Base-by-base conservation (phyloP, 345 rosid species). In the Corchorus olitorius region DNA sequence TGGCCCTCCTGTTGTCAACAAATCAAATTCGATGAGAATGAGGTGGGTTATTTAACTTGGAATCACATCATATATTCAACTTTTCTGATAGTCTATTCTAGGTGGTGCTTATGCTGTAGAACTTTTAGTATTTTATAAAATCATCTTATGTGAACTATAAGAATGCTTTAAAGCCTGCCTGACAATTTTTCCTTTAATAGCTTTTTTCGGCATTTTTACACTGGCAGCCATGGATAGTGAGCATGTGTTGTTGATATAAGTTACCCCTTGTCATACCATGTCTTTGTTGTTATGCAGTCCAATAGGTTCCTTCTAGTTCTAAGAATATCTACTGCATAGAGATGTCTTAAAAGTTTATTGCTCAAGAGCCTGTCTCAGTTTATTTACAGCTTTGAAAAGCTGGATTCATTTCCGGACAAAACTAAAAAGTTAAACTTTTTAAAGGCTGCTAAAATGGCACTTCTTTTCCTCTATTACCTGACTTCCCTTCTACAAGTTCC, bases 1-100 rank as follows among this genome's bases (percentile, higher is more conserved):
- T 94, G 94, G 93, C 98, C 98, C 80, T 84, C 97, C 3, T 94
- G 98, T 79, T 94, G 98, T 78, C 78, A 49, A 27, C 79, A 79
- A 60, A 81, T 90, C 50, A 39, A 76, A 61, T 94, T 94, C 50
- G 76, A 94, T 8, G 88, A 89, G 75, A 90, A 86, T 56, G 92
- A 91, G 97, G 98, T 92, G 48, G 56, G 37, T 34, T 53, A 22
- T 48, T 55, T 46, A 35, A 63, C 39, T 62, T 65, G 72, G 16
- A 15, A 8, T 76, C 54, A 7, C 13, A 4, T 54, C 66, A 59
- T 65, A 59, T 65, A 50, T 39, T 4, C 0, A 33, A 70, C 27
- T 48, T 34, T 33, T 79, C 55, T 70, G 60, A 53, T 35, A 35
- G 5, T 71, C 37, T 50, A 19, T 8, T 12, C 45, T 0, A 27